These are phyloP conservation scores for Laburnicola sp. DNA, from an alignment of 2,329 filamentous ascomycete species.

Conservation along the genomic window DNA sequence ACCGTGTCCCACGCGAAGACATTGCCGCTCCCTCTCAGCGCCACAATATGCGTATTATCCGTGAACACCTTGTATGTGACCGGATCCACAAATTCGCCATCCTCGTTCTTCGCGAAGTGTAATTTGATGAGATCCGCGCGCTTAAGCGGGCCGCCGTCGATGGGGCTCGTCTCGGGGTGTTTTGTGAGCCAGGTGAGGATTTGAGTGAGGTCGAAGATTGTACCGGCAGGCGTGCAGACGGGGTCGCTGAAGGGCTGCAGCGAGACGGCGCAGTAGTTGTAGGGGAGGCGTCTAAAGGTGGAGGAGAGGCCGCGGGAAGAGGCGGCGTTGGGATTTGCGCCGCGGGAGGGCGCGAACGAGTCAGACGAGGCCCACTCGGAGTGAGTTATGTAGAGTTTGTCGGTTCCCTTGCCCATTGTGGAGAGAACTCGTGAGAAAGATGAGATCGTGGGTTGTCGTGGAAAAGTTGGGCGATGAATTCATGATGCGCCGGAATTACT, in stretches of 20 bases:
- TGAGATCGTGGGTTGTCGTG: not conserved
- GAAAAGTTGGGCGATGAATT: constrained; percentile 3
- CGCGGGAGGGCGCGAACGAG: constrained; percentile 79
- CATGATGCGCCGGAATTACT: constrained; percentile 3
- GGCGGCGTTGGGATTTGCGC: constrained; percentile 63
- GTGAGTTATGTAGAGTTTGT: constrained; percentile 75
- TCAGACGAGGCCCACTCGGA: constrained; percentile 95
- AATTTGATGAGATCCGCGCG: constrained; percentile 85
- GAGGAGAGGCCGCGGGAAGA: constrained; percentile 55
- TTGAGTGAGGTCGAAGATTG: constrained; percentile 92
- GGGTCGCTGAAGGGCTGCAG: constrained; percentile 94
- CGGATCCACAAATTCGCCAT: constrained; percentile 89
- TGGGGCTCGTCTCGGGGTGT: constrained; percentile 88
- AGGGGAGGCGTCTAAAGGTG: constrained; percentile 85
- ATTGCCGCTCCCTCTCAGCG: constrained; percentile 83
- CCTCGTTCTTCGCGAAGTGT: constrained; percentile 88
- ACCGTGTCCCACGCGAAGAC: constrained; percentile 97
- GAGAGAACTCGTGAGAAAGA: not conserved
- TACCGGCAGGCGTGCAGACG: constrained; percentile 85
- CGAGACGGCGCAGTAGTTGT: constrained; percentile 96
- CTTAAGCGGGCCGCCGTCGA: constrained; percentile 77
- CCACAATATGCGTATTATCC: constrained; percentile 96
- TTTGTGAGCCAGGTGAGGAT: constrained; percentile 94
- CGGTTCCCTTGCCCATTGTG: constrained; percentile 46
- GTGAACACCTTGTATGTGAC: constrained; percentile 98